A percentile compares a stretch with the other conserved stretches of the same genome.
Conservation (phyloP, 1,284 basidiomycete species). For the Cryptococcus sp. region DNA sequence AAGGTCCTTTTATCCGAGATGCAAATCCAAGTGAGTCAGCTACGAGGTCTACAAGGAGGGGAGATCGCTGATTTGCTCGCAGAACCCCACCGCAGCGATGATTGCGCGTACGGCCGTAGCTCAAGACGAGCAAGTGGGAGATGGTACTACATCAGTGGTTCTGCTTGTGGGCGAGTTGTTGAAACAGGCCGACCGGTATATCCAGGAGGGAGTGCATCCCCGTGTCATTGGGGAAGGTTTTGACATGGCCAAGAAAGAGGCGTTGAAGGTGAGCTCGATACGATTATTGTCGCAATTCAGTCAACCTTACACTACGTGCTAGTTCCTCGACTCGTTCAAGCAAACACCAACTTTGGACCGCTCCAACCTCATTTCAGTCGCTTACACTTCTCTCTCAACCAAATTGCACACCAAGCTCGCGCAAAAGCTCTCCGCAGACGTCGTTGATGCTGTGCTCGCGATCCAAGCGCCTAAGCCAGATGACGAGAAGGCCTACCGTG, state of each 20-base stretch:
- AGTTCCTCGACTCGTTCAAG: slow-evolving; percentile 90
- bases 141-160: slow-evolving; percentile 97
- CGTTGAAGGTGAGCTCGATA: slow-evolving; percentile 66
- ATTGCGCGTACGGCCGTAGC: slow-evolving; percentile 97
- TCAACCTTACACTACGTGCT: not conserved
- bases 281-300: not conserved
- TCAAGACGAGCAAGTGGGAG: slow-evolving; percentile 98
- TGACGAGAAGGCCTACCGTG: slow-evolving; percentile 63
- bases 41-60: not conserved
- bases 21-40: slow-evolving; percentile 80
- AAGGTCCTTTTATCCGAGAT: slow-evolving; percentile 99
- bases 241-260: slow-evolving; percentile 95
- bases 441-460: slow-evolving; percentile 92
- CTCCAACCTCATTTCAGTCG: slow-evolving; percentile 86
- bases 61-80: not conserved
- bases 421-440: slow-evolving; percentile 81
- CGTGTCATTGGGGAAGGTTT: slow-evolving; percentile 94
- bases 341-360: slow-evolving; percentile 77
- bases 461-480: slow-evolving; percentile 72
- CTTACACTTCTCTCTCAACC: slow-evolving; percentile 90
- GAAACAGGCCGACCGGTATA: slow-evolving; percentile 97
- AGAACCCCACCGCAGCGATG: slow-evolving; percentile 98
- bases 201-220: slow-evolving; percentile 97
- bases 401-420: slow-evolving; percentile 85
- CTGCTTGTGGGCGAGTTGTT: slow-evolving; percentile 95